Evolutionary conservation across 148 eudicot genomes (phyloP), one percentile per base, ranked within the genome.

Genomic region (Rhododendron ferrugineum): DNA sequence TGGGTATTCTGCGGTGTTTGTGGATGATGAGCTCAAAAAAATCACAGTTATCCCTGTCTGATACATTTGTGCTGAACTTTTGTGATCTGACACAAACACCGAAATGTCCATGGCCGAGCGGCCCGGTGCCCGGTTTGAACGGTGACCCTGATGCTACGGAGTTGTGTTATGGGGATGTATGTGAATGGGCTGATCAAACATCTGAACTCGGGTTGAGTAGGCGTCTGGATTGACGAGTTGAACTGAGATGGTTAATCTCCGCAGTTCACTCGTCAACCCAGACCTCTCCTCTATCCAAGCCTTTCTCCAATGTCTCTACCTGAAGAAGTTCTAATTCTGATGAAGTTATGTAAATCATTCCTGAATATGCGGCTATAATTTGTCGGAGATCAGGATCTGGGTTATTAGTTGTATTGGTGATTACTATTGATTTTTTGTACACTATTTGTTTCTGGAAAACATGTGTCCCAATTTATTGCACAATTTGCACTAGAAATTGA

Each of bases 31-130:
- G 64, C 78, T 13, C 16, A 49, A 74, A 60, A 56, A 86, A 36
- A 73, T 85, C 80, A 89, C 93, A 90, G 93, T 90, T 91, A 91
- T 91, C 92, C 92, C 93, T 91, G 92, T 91, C 93, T 91, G 91
- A 91, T 81, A 22, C 23, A 73, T 81, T 3, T 49, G 44, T 88
- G 92, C 86, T 91, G 92, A 87, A 6, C 14, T 6, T 72, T 79
- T 84, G 88, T 88, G 50, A 78, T 78, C 81, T 78, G 81, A 78
- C 81, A 78, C 81, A 10, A 78, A 40, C 26, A 44, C 11, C 10
- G 50, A 5, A 40, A 30, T 37, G 47, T 32, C 6, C 6, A 40
- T 96, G 99, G 99, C 98, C 97, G 0, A 84, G 90, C 81, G 0
- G 68, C 28, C 28, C 3, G 2, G 3, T 6, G 9, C 83, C 90